Evolutionary conservation across 1,284 basidiomycete genomes (phyloP), one percentile per base, ranked within the genome.

Genomic region (Tilletia caries): DNA sequence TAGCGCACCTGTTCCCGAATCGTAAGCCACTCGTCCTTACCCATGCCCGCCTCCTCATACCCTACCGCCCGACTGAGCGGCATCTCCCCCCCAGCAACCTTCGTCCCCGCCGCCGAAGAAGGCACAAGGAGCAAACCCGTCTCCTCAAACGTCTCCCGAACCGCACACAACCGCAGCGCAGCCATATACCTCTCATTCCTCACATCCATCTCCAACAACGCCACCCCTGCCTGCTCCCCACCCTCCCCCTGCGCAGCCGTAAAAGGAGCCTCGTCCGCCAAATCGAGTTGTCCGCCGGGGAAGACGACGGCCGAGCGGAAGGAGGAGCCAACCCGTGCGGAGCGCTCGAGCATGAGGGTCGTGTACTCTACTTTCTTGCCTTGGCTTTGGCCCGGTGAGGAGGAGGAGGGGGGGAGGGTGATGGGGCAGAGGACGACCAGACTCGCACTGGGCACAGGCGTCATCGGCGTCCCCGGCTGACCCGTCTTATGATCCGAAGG

Each of bases 251-350:
- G 23, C 4, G 34, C 5, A 20, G 46, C 8, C 10, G 54, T 6
- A n/a, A 27, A 67, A 20, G 52, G 66, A 0, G 70, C 70, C 66
- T 77, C 72, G 48, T 80, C 77, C 12, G 74, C 71, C 1, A 75
- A 32, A 34, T 80, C 79, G 29, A 80, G 73, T 2, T 74, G 76
- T 8, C 79, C 79, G 32, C 79, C 79, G 10, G 79, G 79, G 32
- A 80, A 80, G n/a, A 80, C 79, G 43, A 78, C 75, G 8, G 79
- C 79, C 3, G 76, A 78, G 8, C 78, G 69, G 69, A 80, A 80
- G 65, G 76, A 78, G 1, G 75, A 76, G 15, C 77, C 77, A 25
- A 75, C 68, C 8, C 77, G 65, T 0, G 78, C 75, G 0, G 76
- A 78, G 13, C 79, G 69, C 66, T 78, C 75, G 5, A 80, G 74